Base-by-base conservation (phyloP, 768 basidiomycete genomes). In the Rhizopogon roseolus region DNA sequence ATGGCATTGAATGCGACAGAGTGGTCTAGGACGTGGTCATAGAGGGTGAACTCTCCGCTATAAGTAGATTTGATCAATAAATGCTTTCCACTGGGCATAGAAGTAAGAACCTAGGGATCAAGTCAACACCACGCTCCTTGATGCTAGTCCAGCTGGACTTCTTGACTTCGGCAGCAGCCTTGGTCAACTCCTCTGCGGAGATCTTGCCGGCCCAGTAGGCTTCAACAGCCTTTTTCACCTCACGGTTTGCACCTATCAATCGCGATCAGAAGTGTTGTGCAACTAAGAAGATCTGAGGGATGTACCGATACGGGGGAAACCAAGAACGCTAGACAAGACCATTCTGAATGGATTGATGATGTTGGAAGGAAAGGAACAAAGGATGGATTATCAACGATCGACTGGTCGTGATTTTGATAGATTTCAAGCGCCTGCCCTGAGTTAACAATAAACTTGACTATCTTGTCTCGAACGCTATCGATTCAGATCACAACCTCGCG, bases 21-120 rank as follows among this genome's bases (percentile, higher is more conserved):
- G 76, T 96, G 93, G 76, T 98, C 96, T 65, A 98, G 86, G 70
- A 98, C 92, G 72, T 98, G 96, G 74, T 98, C 96, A 72, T 98
- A 99, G 57, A 99, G 85, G 34, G 97, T 90, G 73, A 99, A 99
- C 69, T 98, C 97, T 65, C 96, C 96, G 65, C 97, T 99, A 64
- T 45, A 60, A 55, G 50, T 41, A 55, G 55, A 54, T 57, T 51
- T 51, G 40, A 62, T 66, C 45, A 64, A 58, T 53, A 36, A 52
- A 54, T 50, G 5, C 27, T 11, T 44, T 37, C 13, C 8, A 52
- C 49, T 52, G 32, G 51, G 57, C 17, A 56, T 50, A 48, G 44
- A 52, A 55, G 39, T 29, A 27, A 81, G 53, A 58, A 95, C 96
- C 93, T 95, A 51, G 96, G 93, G 71, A 98, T 78, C 65, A 86